phyloP scores from a whole-genome alignment of 345 rosid genomes.

The Laguncularia racemosa region DNA sequence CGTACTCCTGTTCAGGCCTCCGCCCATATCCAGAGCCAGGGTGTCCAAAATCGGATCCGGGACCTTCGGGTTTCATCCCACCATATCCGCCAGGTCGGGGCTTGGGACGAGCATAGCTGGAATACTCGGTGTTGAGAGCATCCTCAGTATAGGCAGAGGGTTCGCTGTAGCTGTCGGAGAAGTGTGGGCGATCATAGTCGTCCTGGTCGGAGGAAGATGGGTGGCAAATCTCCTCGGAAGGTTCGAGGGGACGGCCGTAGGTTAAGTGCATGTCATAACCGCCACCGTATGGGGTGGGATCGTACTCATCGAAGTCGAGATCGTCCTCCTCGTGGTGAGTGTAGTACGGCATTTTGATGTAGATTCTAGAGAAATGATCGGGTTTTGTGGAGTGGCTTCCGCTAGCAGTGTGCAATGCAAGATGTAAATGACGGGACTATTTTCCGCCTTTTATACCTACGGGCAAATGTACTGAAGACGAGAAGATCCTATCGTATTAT shows the following conservation, averaged over 20 bases:
- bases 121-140: slow-evolving; percentile 62
- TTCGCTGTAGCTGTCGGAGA: slow-evolving; percentile 38
- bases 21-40: slow-evolving; percentile 15
- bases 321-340: slow-evolving; percentile 41
- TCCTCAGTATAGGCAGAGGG: slow-evolving; percentile 72
- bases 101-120: slow-evolving; percentile 74
- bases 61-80: not conserved
- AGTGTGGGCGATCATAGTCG: slow-evolving; percentile 67
- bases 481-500: too few species aligned
- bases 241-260: slow-evolving; percentile 77
- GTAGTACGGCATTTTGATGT: slow-evolving; percentile 65
- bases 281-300: slow-evolving; percentile 90
- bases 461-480: too few species aligned
- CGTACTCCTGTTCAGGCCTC: slow-evolving; percentile 9
- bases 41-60: slow-evolving; percentile 6
- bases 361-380: too few species aligned
- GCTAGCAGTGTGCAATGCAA: too few species aligned
- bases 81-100: slow-evolving; percentile 47
- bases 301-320: slow-evolving; percentile 72
- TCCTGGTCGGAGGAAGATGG: slow-evolving; percentile 33
- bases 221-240: slow-evolving; percentile 63
- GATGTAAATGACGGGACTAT: too few species aligned
- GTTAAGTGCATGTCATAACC: slow-evolving; percentile 65
- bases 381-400: too few species aligned
- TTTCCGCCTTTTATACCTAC: too few species aligned